Conservation (phyloP, 306 rosid species). For the Sechiopsis laciniata region DNA sequence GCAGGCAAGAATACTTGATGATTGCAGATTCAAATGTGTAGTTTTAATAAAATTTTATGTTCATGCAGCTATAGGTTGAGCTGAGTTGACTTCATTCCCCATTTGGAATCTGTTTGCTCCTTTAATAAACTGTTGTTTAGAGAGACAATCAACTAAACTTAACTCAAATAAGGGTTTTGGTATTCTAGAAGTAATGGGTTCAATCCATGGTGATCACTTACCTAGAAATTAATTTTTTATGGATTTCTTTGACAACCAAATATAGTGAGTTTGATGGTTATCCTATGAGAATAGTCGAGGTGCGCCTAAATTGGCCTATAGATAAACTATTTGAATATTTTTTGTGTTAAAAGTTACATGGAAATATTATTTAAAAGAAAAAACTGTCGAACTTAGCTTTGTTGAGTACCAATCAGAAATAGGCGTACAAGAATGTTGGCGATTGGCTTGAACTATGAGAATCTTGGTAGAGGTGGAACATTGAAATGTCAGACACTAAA, state of each 20-base stretch:
- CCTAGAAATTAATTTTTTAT: too few relatives aligned
- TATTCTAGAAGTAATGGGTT: too few relatives aligned
- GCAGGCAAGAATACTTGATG: slow-evolving; percentile 42
- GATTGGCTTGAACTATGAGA: neutral
- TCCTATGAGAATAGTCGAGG: too few relatives aligned
- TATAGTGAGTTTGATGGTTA: too few relatives aligned
- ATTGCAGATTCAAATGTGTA: neutral
- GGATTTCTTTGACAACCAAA: too few relatives aligned
- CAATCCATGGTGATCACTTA: too few relatives aligned
- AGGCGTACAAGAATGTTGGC: neutral
- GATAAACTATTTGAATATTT: neutral
- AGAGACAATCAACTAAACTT: neutral
- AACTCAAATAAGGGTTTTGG: neutral
- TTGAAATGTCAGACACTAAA: neutral
- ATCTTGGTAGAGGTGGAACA: slow-evolving; percentile 14
- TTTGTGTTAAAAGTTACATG: neutral
- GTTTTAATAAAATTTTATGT: neutral
- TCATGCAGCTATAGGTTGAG: neutral
- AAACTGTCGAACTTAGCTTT: neutral
- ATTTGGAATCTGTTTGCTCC: neutral
- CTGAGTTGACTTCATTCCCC: neutral
- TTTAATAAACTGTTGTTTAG: neutral
- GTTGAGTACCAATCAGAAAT: neutral
- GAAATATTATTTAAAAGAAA: neutral
- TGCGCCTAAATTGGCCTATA: too few relatives aligned